These are phyloP conservation scores for Calamus simplicifolius DNA, from an alignment of 176 grass and related monocot genomes.

Conservation along the genomic window DNA sequence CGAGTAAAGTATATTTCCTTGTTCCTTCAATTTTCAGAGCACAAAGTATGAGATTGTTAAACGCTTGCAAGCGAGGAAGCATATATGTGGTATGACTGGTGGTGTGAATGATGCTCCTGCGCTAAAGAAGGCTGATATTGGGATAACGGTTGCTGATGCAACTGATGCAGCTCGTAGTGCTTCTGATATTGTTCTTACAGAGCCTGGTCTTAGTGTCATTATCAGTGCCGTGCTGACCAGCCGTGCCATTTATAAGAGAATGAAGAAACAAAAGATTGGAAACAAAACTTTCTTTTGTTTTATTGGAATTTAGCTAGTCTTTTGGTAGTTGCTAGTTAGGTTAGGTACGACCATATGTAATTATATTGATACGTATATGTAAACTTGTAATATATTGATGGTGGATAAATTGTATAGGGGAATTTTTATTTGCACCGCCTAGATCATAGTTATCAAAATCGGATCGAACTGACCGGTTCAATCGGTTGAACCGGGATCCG, in stretches of 20 bases:
- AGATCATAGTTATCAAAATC: too few species aligned
- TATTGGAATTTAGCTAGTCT: too few species aligned
- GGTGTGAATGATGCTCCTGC: constrained; percentile 84
- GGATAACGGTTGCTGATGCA: constrained; percentile 70
- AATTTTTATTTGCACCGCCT: too few species aligned
- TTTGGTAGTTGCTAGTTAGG: too few species aligned
- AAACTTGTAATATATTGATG: too few species aligned
- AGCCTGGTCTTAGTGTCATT: constrained; percentile 71
- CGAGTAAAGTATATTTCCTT: background rate
- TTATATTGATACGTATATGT: too few species aligned
- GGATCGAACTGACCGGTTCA: too few species aligned
- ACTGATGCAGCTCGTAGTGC: constrained; percentile 79
- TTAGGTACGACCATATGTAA: too few species aligned
- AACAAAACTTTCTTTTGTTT: too few species aligned
- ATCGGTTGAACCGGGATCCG: too few species aligned
- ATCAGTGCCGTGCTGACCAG: constrained; percentile 76
- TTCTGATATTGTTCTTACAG: constrained; percentile 81
- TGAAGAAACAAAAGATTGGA: too few species aligned
- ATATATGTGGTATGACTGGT: constrained; percentile 84
- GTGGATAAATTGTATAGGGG: too few species aligned
- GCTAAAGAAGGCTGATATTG: constrained; percentile 80
- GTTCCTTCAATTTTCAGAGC: constrained; percentile 29
- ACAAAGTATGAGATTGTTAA: constrained; percentile 90
- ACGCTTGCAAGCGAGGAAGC: constrained; percentile 66
- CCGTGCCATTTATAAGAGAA: constrained; percentile 79